phyloP scores from a whole-genome alignment of 78 protist species.

The Dictyostelium capitatum region DNA sequence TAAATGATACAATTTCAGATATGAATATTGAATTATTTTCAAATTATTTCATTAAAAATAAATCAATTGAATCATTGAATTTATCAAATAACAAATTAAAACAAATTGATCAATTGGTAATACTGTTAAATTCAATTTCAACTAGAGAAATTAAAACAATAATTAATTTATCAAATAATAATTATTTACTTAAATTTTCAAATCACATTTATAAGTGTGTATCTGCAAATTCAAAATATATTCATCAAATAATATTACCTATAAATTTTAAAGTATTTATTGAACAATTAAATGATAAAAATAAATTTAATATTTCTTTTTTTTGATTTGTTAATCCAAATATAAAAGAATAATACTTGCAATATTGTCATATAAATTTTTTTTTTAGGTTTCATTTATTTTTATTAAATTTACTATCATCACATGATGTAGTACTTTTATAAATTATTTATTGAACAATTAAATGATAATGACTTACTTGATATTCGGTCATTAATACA shows the following conservation, averaged over 20 bases:
- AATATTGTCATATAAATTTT: no score
- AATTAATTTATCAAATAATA: not conserved
- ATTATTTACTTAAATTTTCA: not conserved
- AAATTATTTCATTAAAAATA: not conserved
- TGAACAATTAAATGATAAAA: conserved; percentile 11
- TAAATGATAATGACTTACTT: no score
- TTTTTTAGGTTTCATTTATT: no score
- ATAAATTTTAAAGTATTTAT: not conserved
- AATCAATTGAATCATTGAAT: not conserved
- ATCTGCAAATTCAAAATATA: not conserved
- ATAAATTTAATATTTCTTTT: conserved; percentile 11
- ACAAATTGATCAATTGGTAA: not conserved
- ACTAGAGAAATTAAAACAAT: not conserved
- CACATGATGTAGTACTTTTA: no score
- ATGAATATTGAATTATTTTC: not conserved
- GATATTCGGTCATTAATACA: no score
- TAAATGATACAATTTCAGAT: not conserved
- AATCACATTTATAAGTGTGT: not conserved
- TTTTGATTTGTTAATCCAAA: no score
- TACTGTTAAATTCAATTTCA: not conserved
- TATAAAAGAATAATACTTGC: no score
- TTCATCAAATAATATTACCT: conserved; percentile 3
- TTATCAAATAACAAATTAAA: not conserved
- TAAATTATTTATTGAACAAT: no score
- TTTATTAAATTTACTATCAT: no score